Percentiles rank a stretch among this genome's conserved stretches.
Evolutionary conservation across 306 rosid species (phyloP).

Genomic region (Gleditsia sinensis): DNA sequence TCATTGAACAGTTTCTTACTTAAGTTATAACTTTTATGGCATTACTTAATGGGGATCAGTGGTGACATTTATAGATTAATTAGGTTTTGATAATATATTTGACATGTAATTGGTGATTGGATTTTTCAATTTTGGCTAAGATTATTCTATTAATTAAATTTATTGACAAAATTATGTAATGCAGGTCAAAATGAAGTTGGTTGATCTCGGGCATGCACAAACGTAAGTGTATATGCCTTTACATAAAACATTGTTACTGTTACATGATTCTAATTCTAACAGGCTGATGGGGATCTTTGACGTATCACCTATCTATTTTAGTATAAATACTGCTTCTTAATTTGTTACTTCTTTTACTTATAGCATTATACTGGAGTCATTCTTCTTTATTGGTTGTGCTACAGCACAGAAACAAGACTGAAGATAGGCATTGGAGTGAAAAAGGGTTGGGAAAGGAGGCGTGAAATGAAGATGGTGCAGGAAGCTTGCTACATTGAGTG

Average conservation of each 20-base stretch:
- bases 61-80: not conserved
- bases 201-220: slow-evolving; percentile 86
- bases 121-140: not conserved
- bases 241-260: not conserved
- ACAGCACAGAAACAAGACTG: slow-evolving; percentile 74
- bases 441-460: slow-evolving; percentile 74
- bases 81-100: not conserved
- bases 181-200: slow-evolving; percentile 92
- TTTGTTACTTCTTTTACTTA: slow-evolving; percentile 13
- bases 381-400: slow-evolving; percentile 40
- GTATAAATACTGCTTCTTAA: slow-evolving; percentile 16
- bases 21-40: not conserved
- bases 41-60: not conserved
- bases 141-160: not conserved
- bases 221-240: slow-evolving; percentile 52
- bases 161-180: slow-evolving; percentile 27
- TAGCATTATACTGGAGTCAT: not conserved
- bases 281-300: not conserved
- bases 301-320: not conserved
- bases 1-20: not conserved
- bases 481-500: slow-evolving; percentile 75
- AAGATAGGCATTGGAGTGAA: slow-evolving; percentile 79
- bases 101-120: not conserved
- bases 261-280: not conserved
- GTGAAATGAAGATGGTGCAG: slow-evolving; percentile 57